phyloP scores from a whole-genome alignment of 2,329 filamentous ascomycete genomes.

The Fusarium torreyae region DNA sequence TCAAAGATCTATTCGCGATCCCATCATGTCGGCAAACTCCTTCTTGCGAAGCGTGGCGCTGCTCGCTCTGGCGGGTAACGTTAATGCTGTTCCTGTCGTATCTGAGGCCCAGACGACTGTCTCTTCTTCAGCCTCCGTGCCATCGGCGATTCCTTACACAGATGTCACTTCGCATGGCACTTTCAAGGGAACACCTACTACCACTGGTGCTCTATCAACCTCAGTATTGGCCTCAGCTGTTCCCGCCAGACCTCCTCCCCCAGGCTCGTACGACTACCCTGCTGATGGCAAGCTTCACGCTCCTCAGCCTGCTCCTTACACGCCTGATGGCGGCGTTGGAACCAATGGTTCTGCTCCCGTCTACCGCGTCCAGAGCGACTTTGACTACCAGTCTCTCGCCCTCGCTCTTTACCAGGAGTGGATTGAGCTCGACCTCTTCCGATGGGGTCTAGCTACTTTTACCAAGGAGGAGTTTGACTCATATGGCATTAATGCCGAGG shows the following conservation, averaged over 20 bases:
- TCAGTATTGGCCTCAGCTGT: constrained; percentile 71
- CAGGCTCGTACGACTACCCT: constrained; percentile 78
- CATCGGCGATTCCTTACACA: constrained; percentile 58
- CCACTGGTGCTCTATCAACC: constrained; percentile 77
- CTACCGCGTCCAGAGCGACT: constrained; percentile 84
- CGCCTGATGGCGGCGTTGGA: constrained; percentile 79
- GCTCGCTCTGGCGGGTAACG: constrained; percentile 31
- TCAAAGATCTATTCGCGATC: background rate
- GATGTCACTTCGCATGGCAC: constrained; percentile 78
- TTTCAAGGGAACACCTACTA: constrained; percentile 75
- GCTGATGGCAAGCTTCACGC: constrained; percentile 78
- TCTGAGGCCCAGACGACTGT: constrained; percentile 56
- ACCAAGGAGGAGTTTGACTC: constrained; percentile 77
- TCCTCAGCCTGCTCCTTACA: constrained; percentile 79
- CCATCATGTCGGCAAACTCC: constrained; percentile 21
- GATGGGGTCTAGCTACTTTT: constrained; percentile 80
- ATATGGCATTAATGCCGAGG: constrained; percentile 77
- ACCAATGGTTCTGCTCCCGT: constrained; percentile 84
- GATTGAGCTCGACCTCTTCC: constrained; percentile 88
- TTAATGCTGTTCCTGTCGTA: constrained; percentile 53
- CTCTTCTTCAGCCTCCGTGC: constrained; percentile 50
- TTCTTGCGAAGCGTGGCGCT: constrained; percentile 18
- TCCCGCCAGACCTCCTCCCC: constrained; percentile 68
- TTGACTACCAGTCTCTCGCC: constrained; percentile 84
- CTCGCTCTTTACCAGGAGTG: constrained; percentile 86